phyloP scores from a whole-genome alignment of 2,329 filamentous ascomycete species.

The Hypocreales sp. region DNA sequence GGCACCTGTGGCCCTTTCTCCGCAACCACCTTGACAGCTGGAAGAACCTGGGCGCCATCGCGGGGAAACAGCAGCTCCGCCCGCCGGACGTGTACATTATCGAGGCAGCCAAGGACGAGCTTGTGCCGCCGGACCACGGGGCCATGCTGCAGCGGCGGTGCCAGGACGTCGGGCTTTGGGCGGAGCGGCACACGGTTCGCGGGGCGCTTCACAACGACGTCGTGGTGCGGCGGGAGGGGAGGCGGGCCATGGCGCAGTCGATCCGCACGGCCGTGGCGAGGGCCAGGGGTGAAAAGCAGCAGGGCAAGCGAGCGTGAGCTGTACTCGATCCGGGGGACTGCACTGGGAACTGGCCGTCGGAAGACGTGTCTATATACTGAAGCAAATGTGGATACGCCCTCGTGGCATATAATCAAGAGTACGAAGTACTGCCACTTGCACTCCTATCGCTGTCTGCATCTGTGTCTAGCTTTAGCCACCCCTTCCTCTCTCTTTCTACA shows the following conservation, averaged over 20 bases:
- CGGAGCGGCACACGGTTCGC: constrained; percentile 25
- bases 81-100: constrained; percentile 31
- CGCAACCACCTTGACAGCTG: constrained; percentile 45
- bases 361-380: too few relatives aligned
- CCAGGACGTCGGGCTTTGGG: constrained; percentile 27
- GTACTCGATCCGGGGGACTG: too few relatives aligned
- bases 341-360: too few relatives aligned
- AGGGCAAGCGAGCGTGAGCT: too few relatives aligned
- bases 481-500: too few relatives aligned
- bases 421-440: too few relatives aligned
- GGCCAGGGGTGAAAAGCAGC: constrained; percentile 2
- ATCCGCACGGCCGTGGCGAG: constrained; percentile 13
- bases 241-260: constrained; percentile 26
- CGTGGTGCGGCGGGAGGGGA: constrained; percentile 29
- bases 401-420: too few relatives aligned
- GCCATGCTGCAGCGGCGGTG: constrained; percentile 30
- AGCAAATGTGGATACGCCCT: too few relatives aligned
- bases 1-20: constrained; percentile 58
- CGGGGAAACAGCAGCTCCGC: constrained; percentile 7
- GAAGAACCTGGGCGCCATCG: constrained; percentile 31
- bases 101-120: constrained; percentile 41
- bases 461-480: too few relatives aligned
- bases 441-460: too few relatives aligned
- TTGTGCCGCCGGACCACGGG: constrained; percentile 38
- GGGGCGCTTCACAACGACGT: constrained; percentile 42